Percentiles rank a stretch among this genome's conserved stretches.
Evolutionary conservation across 1,139 yeast genomes (phyloP).

Genomic region (Candida tetrigidarum): DNA sequence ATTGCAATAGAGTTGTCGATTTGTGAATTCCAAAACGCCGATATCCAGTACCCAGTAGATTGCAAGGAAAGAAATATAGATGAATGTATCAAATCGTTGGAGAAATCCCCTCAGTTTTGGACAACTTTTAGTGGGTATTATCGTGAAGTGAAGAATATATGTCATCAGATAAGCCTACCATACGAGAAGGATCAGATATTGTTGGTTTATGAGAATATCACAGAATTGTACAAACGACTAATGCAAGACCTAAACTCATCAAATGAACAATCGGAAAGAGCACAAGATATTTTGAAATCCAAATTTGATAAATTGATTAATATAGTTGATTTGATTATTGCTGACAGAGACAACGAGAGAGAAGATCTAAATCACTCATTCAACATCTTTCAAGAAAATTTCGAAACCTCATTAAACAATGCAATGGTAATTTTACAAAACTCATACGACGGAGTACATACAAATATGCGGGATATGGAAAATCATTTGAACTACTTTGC

Average conservation of each 20-base stretch:
- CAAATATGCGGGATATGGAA: slow-evolving; percentile 15
- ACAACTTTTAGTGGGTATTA: slow-evolving; percentile 64
- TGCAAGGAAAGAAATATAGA: slow-evolving; percentile 29
- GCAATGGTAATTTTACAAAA: slow-evolving; percentile 14
- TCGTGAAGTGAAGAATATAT: slow-evolving; percentile 49
- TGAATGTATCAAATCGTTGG: slow-evolving; percentile 44
- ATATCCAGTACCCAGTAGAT: slow-evolving; percentile 35
- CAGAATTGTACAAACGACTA: slow-evolving; percentile 32
- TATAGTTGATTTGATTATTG: slow-evolving; percentile 15
- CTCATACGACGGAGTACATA: slow-evolving; percentile 15
- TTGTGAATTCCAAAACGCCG: slow-evolving; percentile 57
- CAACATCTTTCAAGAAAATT: slow-evolving; percentile 16
- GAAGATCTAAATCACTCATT: slow-evolving; percentile 16
- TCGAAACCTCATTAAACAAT: slow-evolving; percentile 19
- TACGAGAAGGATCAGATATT: slow-evolving; percentile 56
- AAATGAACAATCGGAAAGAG: slow-evolving; percentile 16
- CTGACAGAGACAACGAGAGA: slow-evolving; percentile 9
- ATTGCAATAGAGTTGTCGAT: slow-evolving; percentile 55
- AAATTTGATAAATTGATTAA: slow-evolving; percentile 22
- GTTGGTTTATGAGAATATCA: slow-evolving; percentile 49
- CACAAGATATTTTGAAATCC: slow-evolving; percentile 17
- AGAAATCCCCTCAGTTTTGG: slow-evolving; percentile 58
- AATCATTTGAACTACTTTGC: slow-evolving; percentile 15
- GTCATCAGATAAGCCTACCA: slow-evolving; percentile 55
- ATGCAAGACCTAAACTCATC: slow-evolving; percentile 22